phyloP scores from a whole-genome alignment of 148 eudicot species.

The Rhododendron mucronatum region DNA sequence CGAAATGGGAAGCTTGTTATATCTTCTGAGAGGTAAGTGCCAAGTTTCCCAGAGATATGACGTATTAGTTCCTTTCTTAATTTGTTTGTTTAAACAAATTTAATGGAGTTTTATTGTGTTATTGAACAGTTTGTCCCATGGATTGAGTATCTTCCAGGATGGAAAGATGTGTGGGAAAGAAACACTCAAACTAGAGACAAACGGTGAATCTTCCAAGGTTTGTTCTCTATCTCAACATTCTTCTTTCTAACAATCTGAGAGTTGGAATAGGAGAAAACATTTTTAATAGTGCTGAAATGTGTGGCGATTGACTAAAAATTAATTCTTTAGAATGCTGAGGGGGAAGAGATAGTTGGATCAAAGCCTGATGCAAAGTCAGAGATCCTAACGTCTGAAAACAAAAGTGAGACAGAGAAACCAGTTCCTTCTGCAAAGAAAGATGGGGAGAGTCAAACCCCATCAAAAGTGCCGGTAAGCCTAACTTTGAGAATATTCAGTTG shows the following conservation, averaged over 20 bases:
- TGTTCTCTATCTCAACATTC: slow-evolving; percentile 7
- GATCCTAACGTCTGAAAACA: slow-evolving; percentile 37
- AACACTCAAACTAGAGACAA: slow-evolving; percentile 53
- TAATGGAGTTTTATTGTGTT: neutral
- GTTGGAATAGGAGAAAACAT: neutral
- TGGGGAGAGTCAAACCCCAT: slow-evolving; percentile 49
- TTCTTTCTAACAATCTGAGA: neutral
- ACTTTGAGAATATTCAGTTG: neutral
- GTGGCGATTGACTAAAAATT: slow-evolving; percentile 1
- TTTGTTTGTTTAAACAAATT: neutral
- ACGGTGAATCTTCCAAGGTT: slow-evolving; percentile 77
- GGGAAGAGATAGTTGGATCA: slow-evolving; percentile 37
- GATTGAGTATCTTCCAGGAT: slow-evolving; percentile 81
- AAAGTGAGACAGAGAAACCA: slow-evolving; percentile 54
- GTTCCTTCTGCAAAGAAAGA: slow-evolving; percentile 46
- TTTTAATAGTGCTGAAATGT: neutral
- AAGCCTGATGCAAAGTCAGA: slow-evolving; percentile 59
- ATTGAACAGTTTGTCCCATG: slow-evolving; percentile 70
- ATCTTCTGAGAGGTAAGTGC: slow-evolving; percentile 59
- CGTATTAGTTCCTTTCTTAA: neutral
- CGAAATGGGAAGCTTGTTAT: slow-evolving; percentile 85
- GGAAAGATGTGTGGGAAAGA: slow-evolving; percentile 45
- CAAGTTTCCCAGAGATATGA: neutral
- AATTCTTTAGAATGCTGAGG: slow-evolving; percentile 22
- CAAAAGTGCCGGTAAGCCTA: slow-evolving; percentile 38